A percentile compares a stretch with the other conserved stretches of the same genome.
Evolutionary conservation across 495 filamentous ascomycete genomes (phyloP).

Genomic region (Cryomyces minteri): DNA sequence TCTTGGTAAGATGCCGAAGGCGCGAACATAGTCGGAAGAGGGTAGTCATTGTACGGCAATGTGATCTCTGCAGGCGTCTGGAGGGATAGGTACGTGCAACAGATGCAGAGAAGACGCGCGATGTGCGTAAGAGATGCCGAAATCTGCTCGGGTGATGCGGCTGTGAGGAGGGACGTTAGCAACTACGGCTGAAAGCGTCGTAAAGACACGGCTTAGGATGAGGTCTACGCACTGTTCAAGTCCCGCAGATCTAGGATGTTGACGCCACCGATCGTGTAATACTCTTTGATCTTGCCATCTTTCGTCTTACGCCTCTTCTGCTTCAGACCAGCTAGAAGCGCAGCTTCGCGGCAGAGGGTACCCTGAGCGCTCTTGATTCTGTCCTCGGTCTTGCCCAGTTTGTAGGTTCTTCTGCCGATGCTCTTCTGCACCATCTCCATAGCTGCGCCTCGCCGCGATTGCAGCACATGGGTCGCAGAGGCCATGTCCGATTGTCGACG

Average conservation of each 20-base stretch:
- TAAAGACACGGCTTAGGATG: not conserved
- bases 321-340: slow-evolving; percentile 61
- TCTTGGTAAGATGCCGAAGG: slow-evolving; percentile 50
- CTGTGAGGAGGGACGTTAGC: slow-evolving; percentile 15
- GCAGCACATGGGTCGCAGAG: slow-evolving; percentile 32
- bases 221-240: slow-evolving; percentile 32
- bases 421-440: slow-evolving; percentile 39
- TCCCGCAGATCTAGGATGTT: slow-evolving; percentile 60
- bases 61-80: slow-evolving; percentile 83
- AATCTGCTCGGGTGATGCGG: slow-evolving; percentile 42
- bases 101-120: slow-evolving; percentile 63
- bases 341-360: slow-evolving; percentile 69
- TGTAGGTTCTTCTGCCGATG: slow-evolving; percentile 44
- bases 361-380: slow-evolving; percentile 56
- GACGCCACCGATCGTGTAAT: slow-evolving; percentile 59
- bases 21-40: slow-evolving; percentile 61
- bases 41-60: slow-evolving; percentile 66
- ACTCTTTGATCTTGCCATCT: slow-evolving; percentile 40
- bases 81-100: slow-evolving; percentile 74
- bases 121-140: slow-evolving; percentile 66
- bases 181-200: slow-evolving; percentile 1
- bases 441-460: slow-evolving; percentile 23
- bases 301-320: slow-evolving; percentile 38
- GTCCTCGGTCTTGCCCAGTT: slow-evolving; percentile 52
- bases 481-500: slow-evolving; percentile 35